phyloP scores from a whole-genome alignment of 331 rosid species.

The Malus hybrid region DNA sequence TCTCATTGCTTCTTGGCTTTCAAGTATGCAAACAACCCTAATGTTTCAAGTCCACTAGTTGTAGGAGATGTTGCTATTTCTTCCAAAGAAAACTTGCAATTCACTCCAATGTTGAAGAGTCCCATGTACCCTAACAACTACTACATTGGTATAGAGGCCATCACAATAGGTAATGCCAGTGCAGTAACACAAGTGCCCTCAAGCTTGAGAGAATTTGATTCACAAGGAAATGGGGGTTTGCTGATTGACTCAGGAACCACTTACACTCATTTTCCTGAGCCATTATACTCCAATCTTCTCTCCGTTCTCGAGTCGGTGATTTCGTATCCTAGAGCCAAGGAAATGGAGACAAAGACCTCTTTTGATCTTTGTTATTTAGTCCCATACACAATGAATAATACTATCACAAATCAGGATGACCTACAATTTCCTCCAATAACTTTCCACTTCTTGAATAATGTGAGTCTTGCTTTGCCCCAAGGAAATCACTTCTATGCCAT shows the following conservation, averaged over 20 bases:
- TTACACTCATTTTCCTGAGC: slow-evolving; percentile 48
- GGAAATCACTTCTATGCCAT: slow-evolving; percentile 44
- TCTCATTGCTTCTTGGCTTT: slow-evolving; percentile 52
- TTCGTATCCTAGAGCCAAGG: slow-evolving; percentile 36
- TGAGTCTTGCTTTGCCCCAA: slow-evolving; percentile 26
- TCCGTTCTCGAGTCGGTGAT: slow-evolving; percentile 23
- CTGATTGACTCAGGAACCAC: slow-evolving; percentile 53
- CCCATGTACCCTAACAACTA: slow-evolving; percentile 39
- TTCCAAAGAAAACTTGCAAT: slow-evolving; percentile 28
- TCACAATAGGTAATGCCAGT: slow-evolving; percentile 23
- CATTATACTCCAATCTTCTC: slow-evolving; percentile 38
- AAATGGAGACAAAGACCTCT: slow-evolving; percentile 27
- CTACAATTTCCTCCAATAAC: slow-evolving; percentile 30
- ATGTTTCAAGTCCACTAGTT: slow-evolving; percentile 42
- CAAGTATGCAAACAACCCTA: slow-evolving; percentile 51
- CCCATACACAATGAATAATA: slow-evolving; percentile 10
- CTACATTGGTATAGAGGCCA: slow-evolving; percentile 40
- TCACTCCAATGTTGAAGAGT: slow-evolving; percentile 46
- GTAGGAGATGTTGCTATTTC: slow-evolving; percentile 35
- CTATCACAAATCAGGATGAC: not conserved
- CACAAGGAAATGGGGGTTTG: slow-evolving; percentile 48
- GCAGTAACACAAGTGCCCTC: slow-evolving; percentile 13
- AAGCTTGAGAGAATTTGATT: slow-evolving; percentile 38
- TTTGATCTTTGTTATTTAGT: slow-evolving; percentile 47
- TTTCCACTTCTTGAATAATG: slow-evolving; percentile 42